Percentiles rank a stretch among this genome's conserved stretches.
phyloP scores from a whole-genome alignment of 805 yeast genomes.

The Saccharomycodes ludwigii region DNA sequence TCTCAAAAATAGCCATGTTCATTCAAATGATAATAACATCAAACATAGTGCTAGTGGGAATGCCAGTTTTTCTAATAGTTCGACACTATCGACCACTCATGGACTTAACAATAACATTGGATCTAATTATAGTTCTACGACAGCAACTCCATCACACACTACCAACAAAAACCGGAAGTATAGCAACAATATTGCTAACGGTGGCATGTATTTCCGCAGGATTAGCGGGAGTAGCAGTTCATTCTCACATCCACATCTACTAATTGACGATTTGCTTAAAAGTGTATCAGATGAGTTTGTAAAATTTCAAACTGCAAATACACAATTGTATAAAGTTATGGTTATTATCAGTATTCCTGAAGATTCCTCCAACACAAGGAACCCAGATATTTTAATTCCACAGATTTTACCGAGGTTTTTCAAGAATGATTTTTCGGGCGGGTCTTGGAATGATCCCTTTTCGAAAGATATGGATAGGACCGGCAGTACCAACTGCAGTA shows the following conservation, averaged over 20 bases:
- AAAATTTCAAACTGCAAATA: constrained; percentile 20
- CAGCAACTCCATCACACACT: not conserved
- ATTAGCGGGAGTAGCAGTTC: constrained; percentile 2
- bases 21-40: too few relatives aligned
- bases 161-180: not conserved
- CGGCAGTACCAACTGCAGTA: not conserved
- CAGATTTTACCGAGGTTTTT: constrained; percentile 61
- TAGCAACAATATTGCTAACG: not conserved
- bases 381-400: constrained; percentile 29
- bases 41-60: too few relatives aligned
- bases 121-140: not conserved
- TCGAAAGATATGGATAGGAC: constrained; percentile 14
- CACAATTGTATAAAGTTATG: constrained; percentile 17
- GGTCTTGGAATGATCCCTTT: constrained; percentile 69
- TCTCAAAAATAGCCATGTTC: too few relatives aligned
- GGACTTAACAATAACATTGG: not conserved
- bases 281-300: constrained; percentile 18
- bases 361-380: constrained; percentile 3
- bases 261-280: constrained; percentile 8
- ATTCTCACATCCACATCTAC: constrained; percentile 6
- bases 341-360: constrained; percentile 13
- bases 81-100: not conserved
- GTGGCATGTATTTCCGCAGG: not conserved
- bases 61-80: too few relatives aligned
- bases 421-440: constrained; percentile 56